Conservation (phyloP, 2,329 filamentous ascomycete genomes). For the Aspergillus glaucus region DNA sequence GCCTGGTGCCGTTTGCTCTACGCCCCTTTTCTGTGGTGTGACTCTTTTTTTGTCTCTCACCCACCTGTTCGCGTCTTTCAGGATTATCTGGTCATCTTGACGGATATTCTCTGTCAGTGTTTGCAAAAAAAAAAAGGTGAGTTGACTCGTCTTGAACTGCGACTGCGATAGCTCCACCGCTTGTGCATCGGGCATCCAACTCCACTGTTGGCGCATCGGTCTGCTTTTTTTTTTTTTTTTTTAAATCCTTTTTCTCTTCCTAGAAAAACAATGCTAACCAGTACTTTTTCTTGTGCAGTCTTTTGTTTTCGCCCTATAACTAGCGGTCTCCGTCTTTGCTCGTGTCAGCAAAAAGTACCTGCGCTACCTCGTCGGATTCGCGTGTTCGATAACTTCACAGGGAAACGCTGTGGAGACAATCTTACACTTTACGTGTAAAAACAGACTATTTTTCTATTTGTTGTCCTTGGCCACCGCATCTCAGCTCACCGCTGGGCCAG, state of each 20-base stretch:
- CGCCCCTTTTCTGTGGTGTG: neutral
- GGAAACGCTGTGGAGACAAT: neutral
- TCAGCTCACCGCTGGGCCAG: slow-evolving; percentile 28
- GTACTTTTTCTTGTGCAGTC: neutral
- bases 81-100: neutral
- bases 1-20: neutral
- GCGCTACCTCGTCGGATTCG: neutral
- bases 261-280: neutral
- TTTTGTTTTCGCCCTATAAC: neutral
- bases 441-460: slow-evolving; percentile 1
- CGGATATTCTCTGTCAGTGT: too few species aligned
- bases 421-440: neutral
- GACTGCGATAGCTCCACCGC: neutral
- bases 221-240: neutral
- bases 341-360: neutral
- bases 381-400: neutral
- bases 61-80: neutral
- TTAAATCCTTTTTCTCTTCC: neutral
- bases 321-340: neutral
- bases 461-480: slow-evolving; percentile 26
- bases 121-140: neutral
- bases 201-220: neutral
- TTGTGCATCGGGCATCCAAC: slow-evolving; percentile 1
- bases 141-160: neutral
- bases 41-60: neutral